Conservation (phyloP, 2,329 filamentous ascomycete species). For the Amphichorda felina region DNA sequence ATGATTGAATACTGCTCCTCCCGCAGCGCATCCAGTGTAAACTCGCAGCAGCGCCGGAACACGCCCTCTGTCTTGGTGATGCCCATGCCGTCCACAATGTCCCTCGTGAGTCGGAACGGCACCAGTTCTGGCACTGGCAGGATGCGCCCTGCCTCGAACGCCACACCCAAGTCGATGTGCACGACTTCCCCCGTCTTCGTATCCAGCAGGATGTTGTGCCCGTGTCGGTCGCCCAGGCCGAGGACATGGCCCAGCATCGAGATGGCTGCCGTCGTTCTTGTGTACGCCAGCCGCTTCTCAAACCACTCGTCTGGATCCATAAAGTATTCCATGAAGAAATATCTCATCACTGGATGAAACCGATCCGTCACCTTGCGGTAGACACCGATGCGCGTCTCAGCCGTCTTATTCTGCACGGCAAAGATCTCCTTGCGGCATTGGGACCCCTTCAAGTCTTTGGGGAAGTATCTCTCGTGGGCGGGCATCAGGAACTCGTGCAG, state of each 20-base stretch:
- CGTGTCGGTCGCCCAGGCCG: conserved; percentile 86
- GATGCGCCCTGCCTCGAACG: conserved; percentile 94
- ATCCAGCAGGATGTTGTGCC: conserved; percentile 93
- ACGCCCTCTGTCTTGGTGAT: conserved; percentile 91
- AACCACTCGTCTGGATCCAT: conserved; percentile 96
- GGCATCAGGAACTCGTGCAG: conserved; percentile 87
- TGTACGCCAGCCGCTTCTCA: conserved; percentile 76
- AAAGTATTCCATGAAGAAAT: conserved; percentile 96
- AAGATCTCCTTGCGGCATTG: conserved; percentile 71
- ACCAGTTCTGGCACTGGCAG: conserved; percentile 91
- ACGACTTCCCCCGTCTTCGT: conserved; percentile 84
- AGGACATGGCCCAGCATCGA: conserved; percentile 91
- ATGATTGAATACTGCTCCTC: conserved; percentile 95
- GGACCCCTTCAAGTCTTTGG: conserved; percentile 66
- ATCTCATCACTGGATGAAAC: conserved; percentile 88
- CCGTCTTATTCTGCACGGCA: conserved; percentile 56
- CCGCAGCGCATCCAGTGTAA: conserved; percentile 87
- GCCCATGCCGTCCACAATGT: conserved; percentile 95
- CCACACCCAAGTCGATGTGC: conserved; percentile 93
- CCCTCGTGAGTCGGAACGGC: conserved; percentile 85
- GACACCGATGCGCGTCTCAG: conserved; percentile 58
- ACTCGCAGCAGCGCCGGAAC: conserved; percentile 96
- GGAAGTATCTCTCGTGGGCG: conserved; percentile 78
- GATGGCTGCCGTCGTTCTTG: conserved; percentile 83
- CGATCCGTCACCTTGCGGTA: conserved; percentile 70